These are phyloP conservation scores for Chlorella sp. DNA, from an alignment of 139 green algal genomes.

Conservation along the genomic window DNA sequence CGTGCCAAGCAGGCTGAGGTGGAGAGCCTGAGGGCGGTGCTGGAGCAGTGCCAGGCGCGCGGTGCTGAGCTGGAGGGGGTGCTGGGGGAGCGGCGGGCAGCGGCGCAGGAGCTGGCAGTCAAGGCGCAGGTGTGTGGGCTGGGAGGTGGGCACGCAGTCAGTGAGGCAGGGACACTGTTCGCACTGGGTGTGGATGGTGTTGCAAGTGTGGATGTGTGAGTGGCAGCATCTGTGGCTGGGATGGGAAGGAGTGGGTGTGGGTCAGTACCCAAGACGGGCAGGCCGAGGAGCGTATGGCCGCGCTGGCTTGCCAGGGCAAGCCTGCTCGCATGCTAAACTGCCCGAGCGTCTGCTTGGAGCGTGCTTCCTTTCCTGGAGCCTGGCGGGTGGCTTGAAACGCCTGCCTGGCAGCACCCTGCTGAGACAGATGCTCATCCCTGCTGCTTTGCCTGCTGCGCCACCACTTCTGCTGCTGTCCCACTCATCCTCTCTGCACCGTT, in stretches of 20 bases:
- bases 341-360: too few species aligned
- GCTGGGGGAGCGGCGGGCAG: neutral
- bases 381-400: too few species aligned
- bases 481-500: neutral
- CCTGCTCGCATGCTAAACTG: neutral
- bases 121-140: conserved; percentile 17
- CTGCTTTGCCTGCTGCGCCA: too few species aligned
- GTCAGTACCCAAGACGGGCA: neutral
- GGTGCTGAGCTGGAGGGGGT: neutral
- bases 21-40: conserved; percentile 17
- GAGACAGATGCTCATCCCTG: too few species aligned
- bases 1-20: conserved; percentile 20
- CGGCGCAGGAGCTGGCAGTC: conserved; percentile 17
- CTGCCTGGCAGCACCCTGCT: too few species aligned
- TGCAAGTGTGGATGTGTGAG: neutral
- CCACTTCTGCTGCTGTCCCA: neutral
- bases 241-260: neutral
- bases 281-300: neutral
- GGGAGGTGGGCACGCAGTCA: too few species aligned
- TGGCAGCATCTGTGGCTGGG: neutral
- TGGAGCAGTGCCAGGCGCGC: neutral
- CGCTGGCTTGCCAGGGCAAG: neutral
- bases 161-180: too few species aligned
- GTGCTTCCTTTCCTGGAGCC: too few species aligned
- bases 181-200: neutral